Evolutionary conservation across 2,329 filamentous ascomycete species (phyloP), one percentile per base, ranked within the genome.

Genomic region (Colletotrichum endophyticum): DNA sequence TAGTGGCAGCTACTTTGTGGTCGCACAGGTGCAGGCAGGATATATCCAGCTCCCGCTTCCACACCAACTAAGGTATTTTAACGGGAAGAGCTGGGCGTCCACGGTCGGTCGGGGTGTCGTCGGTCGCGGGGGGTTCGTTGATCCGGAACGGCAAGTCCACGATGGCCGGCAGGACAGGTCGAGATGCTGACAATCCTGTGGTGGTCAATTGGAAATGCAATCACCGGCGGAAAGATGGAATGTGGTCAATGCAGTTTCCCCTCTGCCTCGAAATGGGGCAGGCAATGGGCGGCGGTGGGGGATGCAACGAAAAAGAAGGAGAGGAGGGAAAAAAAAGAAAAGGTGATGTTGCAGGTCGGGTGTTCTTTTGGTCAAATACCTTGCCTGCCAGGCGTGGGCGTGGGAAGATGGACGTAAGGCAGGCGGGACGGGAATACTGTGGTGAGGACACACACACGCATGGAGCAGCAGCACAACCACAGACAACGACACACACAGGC

Each of bases 11-110:
- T 15, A 19, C 25, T 8, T 67, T 63, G 53, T 22, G 32, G 32
- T 73, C 63, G 63, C 72, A 67, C 68, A 64, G 70, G 30, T 63
- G 56, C 56, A 53, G 44, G n/a, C 44, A 49, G 73, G 69, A 73
- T 61, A 8, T 59, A 44, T 76, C 63, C 62, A 76, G 73, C 70
- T 76, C 73, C 70, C 56, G 73, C 73, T 76, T 64, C 63, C 63
- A 72, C 73, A 49, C 56, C 70, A 68, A 63, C 27, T 22, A 19
- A 30, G 15, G 12, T 13, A 15, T 27, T 16, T 53, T 30, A 22
- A 56, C 30, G 72, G 57, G n/a, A 70, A 62, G 56, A 56, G 56
- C 53, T 34, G 32, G 32, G 1, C 6, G 32, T 34, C 11, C 30
- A 32, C 32, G 32, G 32, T 34, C 34, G 34, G 34, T 34, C 32